Evolutionary conservation across 179 eudicot genomes (phyloP), one percentile per base, ranked within the genome.

Genomic region (Spergularia azorica): DNA sequence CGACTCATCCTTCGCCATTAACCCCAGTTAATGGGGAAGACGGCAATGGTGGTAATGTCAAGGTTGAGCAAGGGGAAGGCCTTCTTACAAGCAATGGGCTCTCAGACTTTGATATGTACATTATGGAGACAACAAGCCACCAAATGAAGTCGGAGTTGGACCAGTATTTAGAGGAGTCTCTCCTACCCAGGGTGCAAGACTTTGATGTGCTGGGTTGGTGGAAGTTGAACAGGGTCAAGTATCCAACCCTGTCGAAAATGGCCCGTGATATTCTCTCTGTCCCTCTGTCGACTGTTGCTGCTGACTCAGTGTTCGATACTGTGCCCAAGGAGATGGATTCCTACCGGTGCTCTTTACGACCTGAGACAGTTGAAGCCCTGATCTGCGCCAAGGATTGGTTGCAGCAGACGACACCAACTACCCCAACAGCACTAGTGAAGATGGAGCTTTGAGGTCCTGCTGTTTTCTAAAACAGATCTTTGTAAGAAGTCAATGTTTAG

Each of bases 181-280:
- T 89, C 1, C 72, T 87, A 56, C 92, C 92, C 17, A 75, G 87
- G 13, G 79, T 82, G 16, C 87, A 77, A 50, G 90, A 82, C 41
- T 84, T 89, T 68, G 92, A 89, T 67, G 87, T 89, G 36, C 56
- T 89, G 3, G 87, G 87, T 9, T 89, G 92, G 90, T 89, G 92
- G 92, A 89, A 83, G 65, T 80, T 85, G 15, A 87, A 89, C 77
- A 74, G 65, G 76, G 21, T 72, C 52, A 88, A 86, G 85, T 88
- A 88, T 65, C 91, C 91, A 0, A 88, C 87, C 59, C 87, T 89
- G 1, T 87, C 90, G 4, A 85, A 87, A 61, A 85, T 89, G 90
- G 90, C 92, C 5, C 81, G 85, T 0, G 92, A 89, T 77, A 72
- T 89, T 17, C 74, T 89, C 65, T 65, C 87, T 0, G 55, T 87